Percentiles rank a stretch among this genome's conserved stretches.
phyloP scores from a whole-genome alignment of 129 eudicot species.

The Smallanthus sonchifolius region DNA sequence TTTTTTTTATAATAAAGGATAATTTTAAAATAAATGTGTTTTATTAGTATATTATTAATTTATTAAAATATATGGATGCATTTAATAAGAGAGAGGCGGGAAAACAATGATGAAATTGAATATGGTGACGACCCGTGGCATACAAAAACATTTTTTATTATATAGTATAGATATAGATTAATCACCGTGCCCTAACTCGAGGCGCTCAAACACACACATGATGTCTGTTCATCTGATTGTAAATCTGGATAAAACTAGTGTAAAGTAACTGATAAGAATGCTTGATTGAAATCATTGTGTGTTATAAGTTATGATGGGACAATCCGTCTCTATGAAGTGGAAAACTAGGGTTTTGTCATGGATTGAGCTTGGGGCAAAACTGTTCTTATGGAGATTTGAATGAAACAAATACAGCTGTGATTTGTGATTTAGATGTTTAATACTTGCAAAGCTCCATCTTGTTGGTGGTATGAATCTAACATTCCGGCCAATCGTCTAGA shows the following conservation, averaged over 20 bases:
- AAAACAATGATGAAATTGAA: too few relatives aligned
- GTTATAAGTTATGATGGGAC: neutral
- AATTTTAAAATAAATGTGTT: too few relatives aligned
- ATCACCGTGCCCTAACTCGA: too few relatives aligned
- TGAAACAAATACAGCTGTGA: neutral
- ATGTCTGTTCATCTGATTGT: neutral
- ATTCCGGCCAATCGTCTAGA: neutral
- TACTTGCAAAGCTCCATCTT: constrained; percentile 2
- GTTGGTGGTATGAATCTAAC: neutral
- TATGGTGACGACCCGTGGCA: too few relatives aligned
- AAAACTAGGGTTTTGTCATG: neutral
- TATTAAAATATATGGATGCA: too few relatives aligned
- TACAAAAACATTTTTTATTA: too few relatives aligned
- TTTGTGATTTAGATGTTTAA: constrained; percentile 7
- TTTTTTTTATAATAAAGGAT: too few relatives aligned
- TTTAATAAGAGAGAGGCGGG: too few relatives aligned
- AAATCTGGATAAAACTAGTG: neutral
- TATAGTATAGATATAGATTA: too few relatives aligned
- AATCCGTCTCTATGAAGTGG: neutral
- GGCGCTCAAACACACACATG: too few relatives aligned
- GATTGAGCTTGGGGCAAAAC: neutral
- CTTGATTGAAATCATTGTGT: neutral
- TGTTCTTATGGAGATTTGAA: neutral
- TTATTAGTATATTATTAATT: too few relatives aligned
- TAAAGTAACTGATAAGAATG: neutral